Evolutionary conservation across 2,329 filamentous ascomycete species (phyloP).

Genomic region (Trichoderma asperellum): DNA sequence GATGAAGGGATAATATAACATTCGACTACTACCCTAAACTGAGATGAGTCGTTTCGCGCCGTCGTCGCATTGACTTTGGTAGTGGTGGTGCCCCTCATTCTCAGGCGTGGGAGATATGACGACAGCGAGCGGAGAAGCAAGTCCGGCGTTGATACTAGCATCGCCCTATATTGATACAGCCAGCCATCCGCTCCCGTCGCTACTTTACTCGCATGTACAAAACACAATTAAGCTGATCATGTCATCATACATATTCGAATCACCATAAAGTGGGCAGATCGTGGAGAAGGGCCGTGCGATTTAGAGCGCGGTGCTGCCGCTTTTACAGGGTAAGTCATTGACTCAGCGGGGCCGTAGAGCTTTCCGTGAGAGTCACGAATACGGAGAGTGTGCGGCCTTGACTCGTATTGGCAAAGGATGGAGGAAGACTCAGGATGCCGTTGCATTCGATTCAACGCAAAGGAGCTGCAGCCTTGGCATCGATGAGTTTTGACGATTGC

Average conservation of each 20-base stretch:
- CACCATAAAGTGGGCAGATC: slow-evolving; percentile 14
- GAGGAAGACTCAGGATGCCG: neutral
- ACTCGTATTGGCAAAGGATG: neutral
- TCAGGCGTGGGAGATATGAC: slow-evolving; percentile 19
- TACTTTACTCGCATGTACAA: neutral
- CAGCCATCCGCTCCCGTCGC: neutral
- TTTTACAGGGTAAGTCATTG: slow-evolving; percentile 5
- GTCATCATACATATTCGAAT: slow-evolving; percentile 12
- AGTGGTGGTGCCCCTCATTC: slow-evolving; percentile 12
- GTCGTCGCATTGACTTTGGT: slow-evolving; percentile 2
- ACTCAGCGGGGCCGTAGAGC: neutral
- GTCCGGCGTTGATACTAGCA: slow-evolving; percentile 17
- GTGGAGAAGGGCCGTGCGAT: slow-evolving; percentile 3
- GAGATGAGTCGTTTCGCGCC: slow-evolving; percentile 14
- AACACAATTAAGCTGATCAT: neutral
- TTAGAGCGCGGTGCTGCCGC: neutral
- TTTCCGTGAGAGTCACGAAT: slow-evolving; percentile 3
- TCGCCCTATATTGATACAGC: neutral
- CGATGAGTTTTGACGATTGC: neutral
- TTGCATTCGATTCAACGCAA: neutral
- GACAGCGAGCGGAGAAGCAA: slow-evolving; percentile 16
- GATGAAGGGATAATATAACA: slow-evolving; percentile 1
- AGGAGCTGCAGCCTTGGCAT: neutral
- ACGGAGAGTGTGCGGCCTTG: neutral
- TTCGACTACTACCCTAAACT: neutral